phyloP scores from a whole-genome alignment of 225 moss, liverwort and hornwort species.

The Rhytidiadelphus loreus region DNA sequence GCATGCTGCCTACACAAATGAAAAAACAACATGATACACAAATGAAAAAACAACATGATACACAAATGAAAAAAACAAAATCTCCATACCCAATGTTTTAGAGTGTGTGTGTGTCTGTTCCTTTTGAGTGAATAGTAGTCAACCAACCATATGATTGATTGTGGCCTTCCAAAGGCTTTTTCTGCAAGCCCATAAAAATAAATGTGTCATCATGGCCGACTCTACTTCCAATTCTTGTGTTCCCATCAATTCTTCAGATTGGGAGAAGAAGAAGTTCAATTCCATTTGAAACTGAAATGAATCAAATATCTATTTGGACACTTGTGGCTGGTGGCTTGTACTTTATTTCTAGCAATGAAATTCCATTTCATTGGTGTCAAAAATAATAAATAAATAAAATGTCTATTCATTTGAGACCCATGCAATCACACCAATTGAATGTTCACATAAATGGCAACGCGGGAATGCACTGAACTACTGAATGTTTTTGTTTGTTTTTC shows the following conservation, averaged over 20 bases:
- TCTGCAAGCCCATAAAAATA: background rate
- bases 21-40: too few relatives aligned
- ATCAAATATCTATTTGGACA: too few relatives aligned
- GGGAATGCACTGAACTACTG: background rate
- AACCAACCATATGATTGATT: background rate
- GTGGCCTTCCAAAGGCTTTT: background rate
- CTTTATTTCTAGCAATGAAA: too few relatives aligned
- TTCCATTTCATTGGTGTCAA: too few relatives aligned
- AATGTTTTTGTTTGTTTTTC: too few relatives aligned
- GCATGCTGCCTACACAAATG: too few relatives aligned
- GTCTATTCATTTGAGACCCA: too few relatives aligned
- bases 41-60: too few relatives aligned
- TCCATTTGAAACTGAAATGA: background rate
- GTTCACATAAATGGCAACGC: background rate
- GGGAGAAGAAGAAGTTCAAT: background rate
- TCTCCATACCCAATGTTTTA: background rate
- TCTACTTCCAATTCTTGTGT: background rate
- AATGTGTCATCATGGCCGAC: background rate
- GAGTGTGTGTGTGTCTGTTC: too few relatives aligned
- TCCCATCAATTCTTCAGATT: background rate
- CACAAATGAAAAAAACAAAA: too few relatives aligned
- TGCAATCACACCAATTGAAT: background rate
- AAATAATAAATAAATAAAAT: too few relatives aligned
- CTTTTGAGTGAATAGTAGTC: background rate
- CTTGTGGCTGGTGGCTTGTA: too few relatives aligned